Percentiles rank a stretch among this genome's conserved stretches.
phyloP scores from a whole-genome alignment of 2,329 filamentous ascomycete genomes.

The Aspergillaceae sp. region DNA sequence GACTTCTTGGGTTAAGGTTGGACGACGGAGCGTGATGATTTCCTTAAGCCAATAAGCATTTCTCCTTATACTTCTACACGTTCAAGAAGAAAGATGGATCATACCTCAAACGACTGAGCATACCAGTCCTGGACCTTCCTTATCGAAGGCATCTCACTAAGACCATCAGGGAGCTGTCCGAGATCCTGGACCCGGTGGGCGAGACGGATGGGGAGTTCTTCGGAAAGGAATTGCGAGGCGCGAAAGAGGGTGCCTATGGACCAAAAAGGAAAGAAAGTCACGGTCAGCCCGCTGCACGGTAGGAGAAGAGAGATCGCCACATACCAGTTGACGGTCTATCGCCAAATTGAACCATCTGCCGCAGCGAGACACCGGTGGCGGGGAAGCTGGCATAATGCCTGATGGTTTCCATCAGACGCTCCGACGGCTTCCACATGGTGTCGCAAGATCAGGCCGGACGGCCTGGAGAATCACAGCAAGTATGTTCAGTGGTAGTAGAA shows the following conservation, averaged over 20 bases:
- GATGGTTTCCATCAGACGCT: slow-evolving; percentile 92
- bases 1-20: slow-evolving; percentile 65
- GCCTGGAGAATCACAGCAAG: slow-evolving; percentile 11
- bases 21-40: slow-evolving; percentile 78
- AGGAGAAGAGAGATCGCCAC: slow-evolving; percentile 13
- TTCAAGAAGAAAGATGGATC: slow-evolving; percentile 19
- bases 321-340: slow-evolving; percentile 83
- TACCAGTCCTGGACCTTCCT: slow-evolving; percentile 96
- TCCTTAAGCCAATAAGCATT: slow-evolving; percentile 44
- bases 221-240: slow-evolving; percentile 94
- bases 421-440: slow-evolving; percentile 84
- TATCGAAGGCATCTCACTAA: slow-evolving; percentile 97
- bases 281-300: neutral
- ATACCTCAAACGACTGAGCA: slow-evolving; percentile 96
- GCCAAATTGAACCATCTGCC: slow-evolving; percentile 99
- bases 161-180: slow-evolving; percentile 80
- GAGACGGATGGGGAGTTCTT: slow-evolving; percentile 92
- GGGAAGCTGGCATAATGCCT: slow-evolving; percentile 95
- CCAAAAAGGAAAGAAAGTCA: neutral
- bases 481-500: neutral
- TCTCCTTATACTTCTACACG: slow-evolving; percentile 15
- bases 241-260: slow-evolving; percentile 79
- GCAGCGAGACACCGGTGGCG: slow-evolving; percentile 87
- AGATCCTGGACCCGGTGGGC: slow-evolving; percentile 96
- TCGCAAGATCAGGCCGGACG: slow-evolving; percentile 18